Percentiles rank a stretch among this genome's conserved stretches.
These are phyloP conservation scores for Colletotrichum costaricense DNA, from an alignment of 2,329 filamentous ascomycete species.

Conservation along the genomic window DNA sequence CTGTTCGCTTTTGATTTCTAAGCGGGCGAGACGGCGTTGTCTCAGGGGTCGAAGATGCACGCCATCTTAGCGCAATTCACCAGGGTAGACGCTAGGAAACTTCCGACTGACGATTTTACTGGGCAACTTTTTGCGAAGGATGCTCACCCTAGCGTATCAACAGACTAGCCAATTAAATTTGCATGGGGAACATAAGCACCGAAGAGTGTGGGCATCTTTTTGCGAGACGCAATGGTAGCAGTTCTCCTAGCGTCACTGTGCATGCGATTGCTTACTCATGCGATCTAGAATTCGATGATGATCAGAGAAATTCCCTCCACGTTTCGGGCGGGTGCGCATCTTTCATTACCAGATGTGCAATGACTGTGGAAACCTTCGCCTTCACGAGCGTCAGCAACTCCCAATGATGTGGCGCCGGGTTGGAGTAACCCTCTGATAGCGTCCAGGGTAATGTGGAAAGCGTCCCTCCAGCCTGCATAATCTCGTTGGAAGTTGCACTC, in stretches of 20 bases:
- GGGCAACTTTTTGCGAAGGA: slow-evolving; percentile 16
- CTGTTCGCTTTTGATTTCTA: not conserved
- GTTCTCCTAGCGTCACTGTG: not conserved
- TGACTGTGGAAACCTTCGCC: not conserved
- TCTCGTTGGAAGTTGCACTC: not conserved
- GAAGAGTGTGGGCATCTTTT: not conserved
- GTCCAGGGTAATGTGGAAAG: not conserved
- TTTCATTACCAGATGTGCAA: not conserved
- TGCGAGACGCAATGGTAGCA: not conserved
- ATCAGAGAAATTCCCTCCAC: not conserved
- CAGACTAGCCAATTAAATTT: not conserved
- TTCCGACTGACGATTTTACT: not conserved
- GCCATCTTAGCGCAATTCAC: not conserved
- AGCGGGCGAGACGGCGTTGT: not conserved
- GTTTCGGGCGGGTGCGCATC: too few relatives aligned
- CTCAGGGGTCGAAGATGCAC: not conserved
- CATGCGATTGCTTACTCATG: not conserved
- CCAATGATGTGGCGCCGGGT: not conserved
- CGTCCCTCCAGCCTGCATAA: not conserved
- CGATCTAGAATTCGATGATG: not conserved
- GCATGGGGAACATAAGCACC: not conserved
- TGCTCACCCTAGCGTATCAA: too few relatives aligned
- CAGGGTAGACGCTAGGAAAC: not conserved
- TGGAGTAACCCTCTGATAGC: not conserved
- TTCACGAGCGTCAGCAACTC: not conserved